Conservation (phyloP, 805 yeast species). For the Monosporozyma servazzii region DNA sequence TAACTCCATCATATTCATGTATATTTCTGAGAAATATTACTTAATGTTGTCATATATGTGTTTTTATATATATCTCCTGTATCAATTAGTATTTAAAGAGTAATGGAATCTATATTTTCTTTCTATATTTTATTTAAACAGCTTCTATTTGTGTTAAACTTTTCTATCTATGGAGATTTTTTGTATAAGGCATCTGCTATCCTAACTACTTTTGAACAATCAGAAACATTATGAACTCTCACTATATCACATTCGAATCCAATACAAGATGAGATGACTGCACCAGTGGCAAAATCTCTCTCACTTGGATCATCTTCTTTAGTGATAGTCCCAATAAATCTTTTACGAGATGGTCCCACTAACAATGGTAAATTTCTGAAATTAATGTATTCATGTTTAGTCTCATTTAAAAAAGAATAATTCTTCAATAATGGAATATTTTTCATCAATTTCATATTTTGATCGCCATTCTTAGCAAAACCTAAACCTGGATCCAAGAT, state of each 20-base stretch:
- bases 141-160: not conserved
- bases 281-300: conserved; percentile 67
- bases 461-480: conserved; percentile 74
- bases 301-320: conserved; percentile 40
- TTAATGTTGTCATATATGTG: not conserved
- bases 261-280: conserved; percentile 63
- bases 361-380: conserved; percentile 49
- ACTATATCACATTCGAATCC: conserved; percentile 71
- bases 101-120: conserved; percentile 1
- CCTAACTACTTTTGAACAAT: conserved; percentile 42
- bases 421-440: conserved; percentile 39
- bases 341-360: conserved; percentile 83
- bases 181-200: conserved; percentile 57
- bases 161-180: not conserved
- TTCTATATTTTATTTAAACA: not conserved
- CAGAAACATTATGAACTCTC: conserved; percentile 76
- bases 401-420: conserved; percentile 31
- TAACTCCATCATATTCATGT: not conserved
- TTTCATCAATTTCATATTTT: conserved; percentile 59
- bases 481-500: conserved; percentile 94
- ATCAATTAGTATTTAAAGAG: conserved; percentile 1
- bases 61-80: not conserved
- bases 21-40: not conserved
- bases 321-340: conserved; percentile 71
- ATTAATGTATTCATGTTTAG: conserved; percentile 12